Evolutionary conservation across 2,329 filamentous ascomycete species (phyloP).

Genomic region (Colletotrichum melonis): DNA sequence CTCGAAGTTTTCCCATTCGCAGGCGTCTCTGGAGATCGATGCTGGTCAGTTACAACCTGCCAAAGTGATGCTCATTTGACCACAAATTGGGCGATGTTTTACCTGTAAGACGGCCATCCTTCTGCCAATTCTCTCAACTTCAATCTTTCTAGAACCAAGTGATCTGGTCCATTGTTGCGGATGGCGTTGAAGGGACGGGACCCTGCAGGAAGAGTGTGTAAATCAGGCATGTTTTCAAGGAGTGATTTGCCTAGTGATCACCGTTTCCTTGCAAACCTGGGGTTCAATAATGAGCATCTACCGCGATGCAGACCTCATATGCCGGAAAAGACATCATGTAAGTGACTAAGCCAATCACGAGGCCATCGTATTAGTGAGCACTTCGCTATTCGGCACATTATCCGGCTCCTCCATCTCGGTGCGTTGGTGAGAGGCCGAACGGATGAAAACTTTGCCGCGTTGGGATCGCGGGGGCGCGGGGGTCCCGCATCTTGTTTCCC

Average conservation of each 20-base stretch:
- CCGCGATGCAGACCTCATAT: background rate
- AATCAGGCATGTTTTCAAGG: background rate
- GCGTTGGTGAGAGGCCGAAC: background rate
- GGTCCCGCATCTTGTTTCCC: background rate
- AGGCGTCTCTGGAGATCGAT: too few species aligned
- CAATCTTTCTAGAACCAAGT: background rate
- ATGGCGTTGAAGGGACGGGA: background rate
- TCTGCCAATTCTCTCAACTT: background rate
- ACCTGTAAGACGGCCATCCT: background rate
- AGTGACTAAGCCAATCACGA: background rate
- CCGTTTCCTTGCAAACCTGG: background rate
- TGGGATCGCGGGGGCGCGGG: background rate
- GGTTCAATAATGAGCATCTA: background rate
- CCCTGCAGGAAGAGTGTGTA: background rate
- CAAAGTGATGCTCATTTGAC: too few species aligned
- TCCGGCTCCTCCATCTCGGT: background rate
- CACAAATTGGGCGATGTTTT: background rate
- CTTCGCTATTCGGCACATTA: background rate
- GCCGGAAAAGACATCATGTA: too few species aligned
- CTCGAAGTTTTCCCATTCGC: too few species aligned
- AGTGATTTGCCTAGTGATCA: too few species aligned
- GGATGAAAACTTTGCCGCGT: conserved; percentile 15
- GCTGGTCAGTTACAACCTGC: too few species aligned
- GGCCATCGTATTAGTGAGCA: background rate
- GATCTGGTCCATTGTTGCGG: background rate